Evolutionary conservation across 2,329 filamentous ascomycete genomes (phyloP).

Genomic region (Curvularia sp.): DNA sequence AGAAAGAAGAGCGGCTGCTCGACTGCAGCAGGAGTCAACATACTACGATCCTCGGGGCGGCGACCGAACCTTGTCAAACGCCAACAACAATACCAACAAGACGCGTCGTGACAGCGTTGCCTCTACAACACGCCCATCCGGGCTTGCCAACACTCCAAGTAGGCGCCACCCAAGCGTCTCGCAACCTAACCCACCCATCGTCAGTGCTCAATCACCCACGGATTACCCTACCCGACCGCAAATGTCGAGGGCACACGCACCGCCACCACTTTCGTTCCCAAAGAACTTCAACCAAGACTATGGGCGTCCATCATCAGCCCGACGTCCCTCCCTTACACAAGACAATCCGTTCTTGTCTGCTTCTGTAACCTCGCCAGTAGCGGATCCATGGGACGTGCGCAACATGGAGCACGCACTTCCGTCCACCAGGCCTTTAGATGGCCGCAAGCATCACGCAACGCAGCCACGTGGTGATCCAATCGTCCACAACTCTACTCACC

Average conservation of each 20-base stretch:
- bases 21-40: conserved; percentile 34
- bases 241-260: conserved; percentile 26
- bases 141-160: conserved; percentile 27
- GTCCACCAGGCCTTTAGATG: conserved; percentile 9
- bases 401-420: conserved; percentile 31
- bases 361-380: conserved; percentile 17
- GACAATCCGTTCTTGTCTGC: conserved; percentile 12
- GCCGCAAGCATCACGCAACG: conserved; percentile 22
- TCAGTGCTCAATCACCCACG: conserved; percentile 21
- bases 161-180: conserved; percentile 34
- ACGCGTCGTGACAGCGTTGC: conserved; percentile 33
- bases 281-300: conserved; percentile 24
- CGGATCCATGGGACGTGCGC: conserved; percentile 39
- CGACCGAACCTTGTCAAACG: conserved; percentile 17
- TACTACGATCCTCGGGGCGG: conserved; percentile 39
- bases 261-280: conserved; percentile 31
- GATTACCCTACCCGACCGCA: conserved; percentile 28
- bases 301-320: conserved; percentile 31
- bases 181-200: conserved; percentile 30
- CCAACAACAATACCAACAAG: conserved; percentile 29
- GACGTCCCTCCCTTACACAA: conserved; percentile 29
- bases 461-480: conserved; percentile 27
- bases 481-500: conserved; percentile 17
- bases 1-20: conserved; percentile 27
- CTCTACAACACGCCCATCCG: conserved; percentile 19